Evolutionary conservation across 768 basidiomycete species (phyloP).

Genomic region (Amanita jacksonii): DNA sequence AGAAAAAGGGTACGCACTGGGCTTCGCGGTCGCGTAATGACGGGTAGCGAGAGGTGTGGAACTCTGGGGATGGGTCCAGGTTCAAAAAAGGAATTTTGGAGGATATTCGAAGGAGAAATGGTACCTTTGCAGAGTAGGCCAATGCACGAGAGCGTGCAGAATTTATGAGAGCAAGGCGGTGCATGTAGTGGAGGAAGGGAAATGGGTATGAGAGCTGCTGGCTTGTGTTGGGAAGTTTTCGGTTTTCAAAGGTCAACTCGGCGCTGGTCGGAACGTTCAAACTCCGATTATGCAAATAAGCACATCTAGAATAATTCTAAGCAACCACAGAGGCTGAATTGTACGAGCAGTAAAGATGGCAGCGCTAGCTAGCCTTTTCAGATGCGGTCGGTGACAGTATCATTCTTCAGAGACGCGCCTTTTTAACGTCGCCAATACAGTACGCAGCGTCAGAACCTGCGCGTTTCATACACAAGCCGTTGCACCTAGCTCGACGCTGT

Average conservation of each 20-base stretch:
- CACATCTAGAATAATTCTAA: constrained; percentile 11
- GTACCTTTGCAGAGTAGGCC: constrained; percentile 58
- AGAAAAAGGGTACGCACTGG: constrained; percentile 50
- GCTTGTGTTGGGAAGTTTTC: constrained; percentile 31
- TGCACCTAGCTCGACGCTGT: constrained; percentile 31
- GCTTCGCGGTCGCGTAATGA: constrained; percentile 96
- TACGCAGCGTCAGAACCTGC: constrained; percentile 12
- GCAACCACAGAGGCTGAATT: no score
- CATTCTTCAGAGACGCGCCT: neutral
- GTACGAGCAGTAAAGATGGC: no score
- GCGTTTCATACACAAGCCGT: constrained; percentile 18
- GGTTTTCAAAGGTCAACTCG: constrained; percentile 25
- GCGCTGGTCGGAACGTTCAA: constrained; percentile 41
- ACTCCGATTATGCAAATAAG: constrained; percentile 25
- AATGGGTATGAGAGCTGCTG: constrained; percentile 26
- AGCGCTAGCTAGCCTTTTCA: constrained; percentile 19
- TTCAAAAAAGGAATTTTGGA: constrained; percentile 13
- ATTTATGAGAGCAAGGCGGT: constrained; percentile 80
- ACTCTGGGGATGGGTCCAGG: constrained; percentile 25
- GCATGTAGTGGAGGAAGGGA: constrained; percentile 49
- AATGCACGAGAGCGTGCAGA: constrained; percentile 70
- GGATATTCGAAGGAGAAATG: neutral
- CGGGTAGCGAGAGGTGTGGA: constrained; percentile 52
- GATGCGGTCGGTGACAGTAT: constrained; percentile 20
- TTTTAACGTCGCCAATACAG: constrained; percentile 9